Percentiles rank a stretch among this genome's conserved stretches.
Evolutionary conservation across 805 yeast species (phyloP).

Genomic region (Saccharomycopsis lassenensis): DNA sequence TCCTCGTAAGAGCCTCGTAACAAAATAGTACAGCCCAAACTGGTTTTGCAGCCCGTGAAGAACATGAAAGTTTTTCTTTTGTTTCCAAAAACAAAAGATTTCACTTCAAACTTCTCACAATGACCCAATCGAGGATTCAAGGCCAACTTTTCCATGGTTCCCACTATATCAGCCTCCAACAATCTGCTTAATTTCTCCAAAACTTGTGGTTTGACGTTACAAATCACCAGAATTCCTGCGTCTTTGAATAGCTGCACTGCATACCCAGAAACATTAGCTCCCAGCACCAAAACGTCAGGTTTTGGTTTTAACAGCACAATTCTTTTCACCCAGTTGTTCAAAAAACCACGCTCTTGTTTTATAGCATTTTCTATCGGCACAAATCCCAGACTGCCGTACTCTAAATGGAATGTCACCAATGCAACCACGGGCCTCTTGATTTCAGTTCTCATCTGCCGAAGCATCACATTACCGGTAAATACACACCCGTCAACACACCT

Average conservation of each 20-base stretch:
- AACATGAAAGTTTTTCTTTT: constrained; percentile 62
- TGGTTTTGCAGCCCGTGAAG: constrained; percentile 63
- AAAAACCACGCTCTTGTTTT: constrained; percentile 79
- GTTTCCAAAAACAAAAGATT: constrained; percentile 47
- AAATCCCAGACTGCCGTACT: constrained; percentile 59
- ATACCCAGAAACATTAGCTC: constrained; percentile 70
- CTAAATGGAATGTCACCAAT: constrained; percentile 80
- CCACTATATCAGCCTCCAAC: constrained; percentile 75
- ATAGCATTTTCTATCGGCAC: constrained; percentile 74
- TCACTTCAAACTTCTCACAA: constrained; percentile 64
- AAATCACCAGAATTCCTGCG: constrained; percentile 72
- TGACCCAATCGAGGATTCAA: constrained; percentile 61
- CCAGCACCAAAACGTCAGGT: constrained; percentile 72
- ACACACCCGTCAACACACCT: constrained; percentile 64
- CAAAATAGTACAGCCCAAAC: constrained; percentile 74
- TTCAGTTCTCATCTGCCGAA: constrained; percentile 61
- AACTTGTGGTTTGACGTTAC: constrained; percentile 71
- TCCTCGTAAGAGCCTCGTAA: constrained; percentile 71
- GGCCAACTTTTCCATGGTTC: constrained; percentile 77
- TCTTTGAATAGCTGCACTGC: constrained; percentile 64
- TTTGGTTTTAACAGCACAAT: constrained; percentile 46
- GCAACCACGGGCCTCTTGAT: constrained; percentile 66
- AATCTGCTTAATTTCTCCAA: constrained; percentile 67
- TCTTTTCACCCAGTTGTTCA: constrained; percentile 70
- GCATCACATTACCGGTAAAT: constrained; percentile 74